Evolutionary conservation across 2,329 filamentous ascomycete genomes (phyloP).

Genomic region (Tolypocladium album): DNA sequence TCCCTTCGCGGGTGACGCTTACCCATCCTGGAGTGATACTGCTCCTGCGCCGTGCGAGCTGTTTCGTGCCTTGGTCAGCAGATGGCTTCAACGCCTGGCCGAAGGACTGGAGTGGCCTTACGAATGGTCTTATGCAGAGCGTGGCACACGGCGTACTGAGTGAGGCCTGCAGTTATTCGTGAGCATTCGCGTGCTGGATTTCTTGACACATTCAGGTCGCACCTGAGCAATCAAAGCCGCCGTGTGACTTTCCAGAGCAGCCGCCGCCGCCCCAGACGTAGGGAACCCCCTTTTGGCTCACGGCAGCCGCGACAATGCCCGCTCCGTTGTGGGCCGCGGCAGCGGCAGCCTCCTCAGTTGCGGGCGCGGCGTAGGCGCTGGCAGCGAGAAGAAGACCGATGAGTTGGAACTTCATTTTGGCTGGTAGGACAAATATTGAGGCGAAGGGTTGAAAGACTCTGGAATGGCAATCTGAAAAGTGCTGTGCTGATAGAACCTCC

Average conservation of each 20-base stretch:
- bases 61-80: background rate
- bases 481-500: no score
- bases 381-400: background rate
- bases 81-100: background rate
- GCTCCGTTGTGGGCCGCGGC: conserved; percentile 6
- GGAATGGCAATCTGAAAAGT: no score
- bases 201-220: background rate
- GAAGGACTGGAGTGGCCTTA: background rate
- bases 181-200: background rate
- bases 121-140: conserved; percentile 9
- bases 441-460: background rate
- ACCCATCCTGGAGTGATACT: conserved; percentile 9
- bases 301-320: conserved; percentile 7
- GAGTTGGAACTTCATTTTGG: conserved; percentile 1
- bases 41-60: conserved; percentile 7
- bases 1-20: conserved; percentile 6
- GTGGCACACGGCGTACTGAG: conserved; percentile 8
- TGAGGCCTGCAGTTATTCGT: background rate
- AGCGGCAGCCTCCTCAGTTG: background rate
- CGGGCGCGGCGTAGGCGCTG: conserved; percentile 1
- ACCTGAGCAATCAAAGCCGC: conserved; percentile 9
- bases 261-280: conserved; percentile 8
- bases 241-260: conserved; percentile 7
- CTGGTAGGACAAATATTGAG: background rate
- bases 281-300: conserved; percentile 4